Base-by-base conservation (phyloP, 2,329 filamentous ascomycete species). In the Alternaria rosae region DNA sequence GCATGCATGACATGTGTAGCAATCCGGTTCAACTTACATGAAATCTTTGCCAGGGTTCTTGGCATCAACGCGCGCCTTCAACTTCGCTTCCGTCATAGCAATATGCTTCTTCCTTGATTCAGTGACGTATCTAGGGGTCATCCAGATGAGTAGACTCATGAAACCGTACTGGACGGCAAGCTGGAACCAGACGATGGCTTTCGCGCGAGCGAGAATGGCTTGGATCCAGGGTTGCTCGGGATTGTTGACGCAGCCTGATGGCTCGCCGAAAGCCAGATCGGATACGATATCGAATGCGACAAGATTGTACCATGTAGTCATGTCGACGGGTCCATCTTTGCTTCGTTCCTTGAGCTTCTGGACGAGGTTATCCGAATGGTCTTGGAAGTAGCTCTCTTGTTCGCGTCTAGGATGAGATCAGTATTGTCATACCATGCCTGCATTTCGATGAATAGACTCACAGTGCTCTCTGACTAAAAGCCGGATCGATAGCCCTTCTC, bases 91-190 rank as follows among this genome's bases (percentile, higher is more conserved):
- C 1, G 57, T 60, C 57, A 60, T 55, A 11, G 52, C 57, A 10
- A 56, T 60, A 9, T 60, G 57, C 44, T 60, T 60, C 44, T 60
- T 60, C 35, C 57, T 55, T 12, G 57, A 60, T 20, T 60, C 57
- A 23, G 44, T 54, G 20, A 60, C 51, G 25, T 60, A 60, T 28
- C 15, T 60, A 0, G 57, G 57, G 0, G 57, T 60, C 51, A 56
- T 15, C 44, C 57, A 60, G n/a, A 35, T 60, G 43, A 60, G 57
- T 0, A 56, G 51, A n/a, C 26, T 25, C 57, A 60, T 55, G 20
- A 55, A 55, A 1, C 57, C 51, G 17, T 60, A 60, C 51, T 60
- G 57, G 3, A 60, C 57, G 5, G 57, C 57, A 43, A 60, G 57
- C 51, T 56, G 57, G 21, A 60, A 60, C 57, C 57, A 60, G 1